phyloP scores from a whole-genome alignment of 2,329 filamentous ascomycete genomes.

The Rasamsonia emersonii region DNA sequence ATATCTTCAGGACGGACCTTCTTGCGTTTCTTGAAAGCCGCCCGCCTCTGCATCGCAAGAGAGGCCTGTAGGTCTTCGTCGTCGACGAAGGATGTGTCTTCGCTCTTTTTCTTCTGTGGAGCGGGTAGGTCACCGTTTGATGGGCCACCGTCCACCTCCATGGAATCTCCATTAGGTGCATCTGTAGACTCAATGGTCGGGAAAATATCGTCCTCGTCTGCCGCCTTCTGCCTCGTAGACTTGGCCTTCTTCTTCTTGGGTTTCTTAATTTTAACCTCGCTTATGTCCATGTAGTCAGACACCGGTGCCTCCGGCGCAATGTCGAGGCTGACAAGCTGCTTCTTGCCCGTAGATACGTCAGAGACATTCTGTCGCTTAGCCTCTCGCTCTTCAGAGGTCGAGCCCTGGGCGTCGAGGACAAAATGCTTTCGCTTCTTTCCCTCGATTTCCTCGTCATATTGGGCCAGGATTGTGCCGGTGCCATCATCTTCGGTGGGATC shows the following conservation, averaged over 20 bases:
- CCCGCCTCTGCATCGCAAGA: conserved; percentile 71
- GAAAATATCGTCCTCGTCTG: conserved; percentile 53
- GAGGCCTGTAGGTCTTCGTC: conserved; percentile 88
- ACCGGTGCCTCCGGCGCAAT: conserved; percentile 56
- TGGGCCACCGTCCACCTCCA: conserved; percentile 62
- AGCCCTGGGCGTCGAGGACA: conserved; percentile 71
- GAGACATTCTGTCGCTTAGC: conserved; percentile 46
- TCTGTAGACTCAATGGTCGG: conserved; percentile 26
- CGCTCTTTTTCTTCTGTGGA: conserved; percentile 55
- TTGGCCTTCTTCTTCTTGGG: conserved; percentile 80
- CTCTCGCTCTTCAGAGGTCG: conserved; percentile 55
- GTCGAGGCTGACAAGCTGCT: conserved; percentile 69
- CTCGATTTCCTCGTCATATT: conserved; percentile 92
- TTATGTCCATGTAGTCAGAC: conserved; percentile 82
- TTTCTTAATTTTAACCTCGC: conserved; percentile 87
- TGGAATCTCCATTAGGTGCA: conserved; percentile 42
- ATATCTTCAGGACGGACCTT: conserved; percentile 79
- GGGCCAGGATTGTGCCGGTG: conserved; percentile 62
- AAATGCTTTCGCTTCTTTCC: conserved; percentile 86
- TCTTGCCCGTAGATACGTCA: conserved; percentile 48
- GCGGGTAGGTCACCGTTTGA: conserved; percentile 30
- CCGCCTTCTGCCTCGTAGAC: conserved; percentile 59
- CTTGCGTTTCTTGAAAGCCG: conserved; percentile 86
- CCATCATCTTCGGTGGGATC: conserved; percentile 64
- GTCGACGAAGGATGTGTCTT: conserved; percentile 67